A percentile compares a stretch with the other conserved stretches of the same genome.
phyloP scores from a whole-genome alignment of 176 grass and related monocot genomes.

The Carex parvula region DNA sequence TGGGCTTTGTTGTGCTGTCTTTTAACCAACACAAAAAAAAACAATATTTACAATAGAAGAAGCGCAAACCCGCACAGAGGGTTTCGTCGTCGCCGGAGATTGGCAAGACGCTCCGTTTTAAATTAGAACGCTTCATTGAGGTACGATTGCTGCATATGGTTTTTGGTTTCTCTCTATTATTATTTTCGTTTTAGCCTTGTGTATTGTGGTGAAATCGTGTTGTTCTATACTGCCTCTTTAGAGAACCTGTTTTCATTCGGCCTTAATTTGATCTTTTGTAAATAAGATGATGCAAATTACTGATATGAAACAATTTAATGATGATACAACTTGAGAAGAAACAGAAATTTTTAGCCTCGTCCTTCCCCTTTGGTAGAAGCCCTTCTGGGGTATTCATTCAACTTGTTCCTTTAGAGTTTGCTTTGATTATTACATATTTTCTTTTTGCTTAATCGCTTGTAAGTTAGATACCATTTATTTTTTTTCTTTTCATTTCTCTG shows the following conservation, averaged over 20 bases:
- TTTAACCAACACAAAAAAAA: neutral
- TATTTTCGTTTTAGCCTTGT: neutral
- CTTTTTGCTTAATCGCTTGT: neutral
- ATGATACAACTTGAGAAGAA: neutral
- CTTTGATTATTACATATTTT: neutral
- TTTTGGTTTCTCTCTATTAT: neutral
- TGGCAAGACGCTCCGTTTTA: neutral
- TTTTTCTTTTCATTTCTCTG: too few relatives aligned
- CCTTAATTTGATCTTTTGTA: neutral
- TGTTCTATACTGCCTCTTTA: neutral
- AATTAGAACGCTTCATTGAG: constrained; percentile 9
- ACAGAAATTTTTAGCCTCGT: neutral
- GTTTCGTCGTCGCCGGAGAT: neutral
- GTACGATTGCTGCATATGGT: neutral
- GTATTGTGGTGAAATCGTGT: neutral
- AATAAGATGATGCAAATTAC: neutral
- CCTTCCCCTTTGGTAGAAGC: neutral
- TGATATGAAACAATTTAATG: neutral
- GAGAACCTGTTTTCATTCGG: neutral
- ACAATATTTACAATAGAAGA: neutral
- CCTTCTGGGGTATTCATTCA: too few relatives aligned
- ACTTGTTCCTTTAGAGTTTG: too few relatives aligned
- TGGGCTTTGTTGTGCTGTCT: neutral
- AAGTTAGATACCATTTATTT: neutral
- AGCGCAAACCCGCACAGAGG: neutral